Evolutionary conservation across 306 rosid species (phyloP).

Genomic region (Vigna reflexopilosa): DNA sequence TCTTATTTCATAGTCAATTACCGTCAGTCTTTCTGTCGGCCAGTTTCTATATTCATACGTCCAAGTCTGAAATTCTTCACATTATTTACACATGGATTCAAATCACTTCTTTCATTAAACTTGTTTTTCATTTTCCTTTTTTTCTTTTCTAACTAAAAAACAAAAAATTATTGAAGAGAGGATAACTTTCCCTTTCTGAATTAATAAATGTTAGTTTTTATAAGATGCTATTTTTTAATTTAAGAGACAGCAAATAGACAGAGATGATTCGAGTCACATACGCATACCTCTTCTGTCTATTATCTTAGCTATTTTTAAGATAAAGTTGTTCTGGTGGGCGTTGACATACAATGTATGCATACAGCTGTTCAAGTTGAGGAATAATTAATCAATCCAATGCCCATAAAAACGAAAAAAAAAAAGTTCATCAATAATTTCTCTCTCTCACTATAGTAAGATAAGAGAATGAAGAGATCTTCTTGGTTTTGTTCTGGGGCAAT

Average conservation of each 20-base stretch:
- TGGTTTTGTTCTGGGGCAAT: conserved; percentile 12
- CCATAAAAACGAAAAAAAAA: too few species aligned
- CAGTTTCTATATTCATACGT: not conserved
- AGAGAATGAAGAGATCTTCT: conserved; percentile 14
- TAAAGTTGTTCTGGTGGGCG: not conserved
- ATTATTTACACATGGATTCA: not conserved
- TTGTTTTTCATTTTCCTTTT: not conserved
- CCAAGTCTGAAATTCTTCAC: conserved; percentile 8
- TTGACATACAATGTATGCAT: conserved; percentile 20
- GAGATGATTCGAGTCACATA: not conserved
- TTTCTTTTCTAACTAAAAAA: not conserved
- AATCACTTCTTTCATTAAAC: not conserved
- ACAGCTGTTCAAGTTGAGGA: not conserved
- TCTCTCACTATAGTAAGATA: not conserved
- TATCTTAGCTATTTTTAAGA: not conserved
- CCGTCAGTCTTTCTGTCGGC: not conserved
- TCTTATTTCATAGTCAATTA: conserved; percentile 10
- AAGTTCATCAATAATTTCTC: not conserved
- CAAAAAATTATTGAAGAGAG: not conserved
- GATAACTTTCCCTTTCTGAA: not conserved
- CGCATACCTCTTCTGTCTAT: not conserved
- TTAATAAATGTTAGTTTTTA: not conserved
- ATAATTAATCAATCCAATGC: not conserved
- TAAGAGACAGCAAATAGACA: not conserved
- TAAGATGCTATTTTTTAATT: not conserved